Evolutionary conservation across 2,329 filamentous ascomycete species (phyloP), one percentile per base, ranked within the genome.

Genomic region (Colletotrichum tanaceti): DNA sequence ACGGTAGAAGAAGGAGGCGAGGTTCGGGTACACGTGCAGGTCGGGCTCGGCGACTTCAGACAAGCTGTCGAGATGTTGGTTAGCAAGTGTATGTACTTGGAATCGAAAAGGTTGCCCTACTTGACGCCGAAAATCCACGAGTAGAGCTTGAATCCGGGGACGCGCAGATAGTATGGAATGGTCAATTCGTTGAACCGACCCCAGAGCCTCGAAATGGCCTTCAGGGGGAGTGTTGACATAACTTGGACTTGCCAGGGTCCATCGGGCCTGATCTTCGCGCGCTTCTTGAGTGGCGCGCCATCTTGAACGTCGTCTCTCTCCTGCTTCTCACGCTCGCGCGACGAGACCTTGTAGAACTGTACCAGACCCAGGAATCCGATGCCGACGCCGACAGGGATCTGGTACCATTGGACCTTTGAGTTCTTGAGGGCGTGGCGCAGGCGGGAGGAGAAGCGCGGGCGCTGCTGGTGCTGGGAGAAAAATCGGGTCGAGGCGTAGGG

Each of bases 1-100:
- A 70, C 96, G 93, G 80, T 98, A 99, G 84, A 99, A 99, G 85
- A 99, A 99, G 67, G 95, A 89, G 6, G 95, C 93, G 47, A 99
- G 89, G 77, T 99, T 99, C 22, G 94, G 93, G 78, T 96, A 99
- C 55, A 87, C 88, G 77, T 93, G 94, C 22, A 99, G 88, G 75
- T 99, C 96, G 20, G 91, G 89, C 77, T 99, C 94, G 39, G 90
- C 88, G 20, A 98, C 90, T 82, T 99, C 96, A 68, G 91, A 87
- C 66, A 99, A 87, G 78, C 90, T 92, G 75, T n/a, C 14, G 6
- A 46, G 18, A 10, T n/a, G 71, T 79, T 62, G 78, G 74, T 63
- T 68, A 43, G 41, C 58, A n/a, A 20, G 20, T 11, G 57, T 55
- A 43, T 44, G n/a, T 46, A 16, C 18, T 9, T n/a, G 43, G 20